Percentiles rank a stretch among this genome's conserved stretches.
phyloP scores from a whole-genome alignment of 306 rosid species.

The Rubus parviflorus region DNA sequence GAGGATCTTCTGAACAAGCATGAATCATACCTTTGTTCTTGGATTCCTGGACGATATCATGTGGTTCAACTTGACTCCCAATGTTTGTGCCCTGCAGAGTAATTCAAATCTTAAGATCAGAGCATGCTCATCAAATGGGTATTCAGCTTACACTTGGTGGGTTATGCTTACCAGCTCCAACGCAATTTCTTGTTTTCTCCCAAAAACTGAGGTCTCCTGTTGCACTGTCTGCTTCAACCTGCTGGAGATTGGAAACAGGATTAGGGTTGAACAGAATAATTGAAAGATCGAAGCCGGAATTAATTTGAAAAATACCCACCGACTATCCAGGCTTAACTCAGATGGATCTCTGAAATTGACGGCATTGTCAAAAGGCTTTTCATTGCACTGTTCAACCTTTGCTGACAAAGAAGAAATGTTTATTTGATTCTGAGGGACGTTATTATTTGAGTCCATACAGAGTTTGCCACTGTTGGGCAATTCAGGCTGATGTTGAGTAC shows the following conservation, averaged over 20 bases:
- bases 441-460: conserved; percentile 27
- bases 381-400: conserved; percentile 31
- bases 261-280: neutral
- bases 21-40: conserved; percentile 37
- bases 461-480: conserved; percentile 16
- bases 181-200: conserved; percentile 37
- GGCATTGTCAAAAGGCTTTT: conserved; percentile 23
- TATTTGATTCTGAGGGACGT: conserved; percentile 22
- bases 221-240: conserved; percentile 36
- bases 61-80: conserved; percentile 34
- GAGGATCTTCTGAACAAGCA: neutral
- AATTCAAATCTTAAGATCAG: conserved; percentile 17
- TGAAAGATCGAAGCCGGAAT: neutral
- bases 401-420: conserved; percentile 21
- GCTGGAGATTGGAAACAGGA: conserved; percentile 15
- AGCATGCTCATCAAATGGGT: conserved; percentile 5
- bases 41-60: conserved; percentile 29
- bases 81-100: conserved; percentile 33
- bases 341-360: conserved; percentile 19
- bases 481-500: conserved; percentile 29
- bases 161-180: conserved; percentile 40
- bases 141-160: neutral
- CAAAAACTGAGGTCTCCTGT: conserved; percentile 29
- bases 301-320: conserved; percentile 45
- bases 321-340: conserved; percentile 41